Evolutionary conservation across 192 early-diverging fungal species (phyloP).

Genomic region (Backusella westeae): DNA sequence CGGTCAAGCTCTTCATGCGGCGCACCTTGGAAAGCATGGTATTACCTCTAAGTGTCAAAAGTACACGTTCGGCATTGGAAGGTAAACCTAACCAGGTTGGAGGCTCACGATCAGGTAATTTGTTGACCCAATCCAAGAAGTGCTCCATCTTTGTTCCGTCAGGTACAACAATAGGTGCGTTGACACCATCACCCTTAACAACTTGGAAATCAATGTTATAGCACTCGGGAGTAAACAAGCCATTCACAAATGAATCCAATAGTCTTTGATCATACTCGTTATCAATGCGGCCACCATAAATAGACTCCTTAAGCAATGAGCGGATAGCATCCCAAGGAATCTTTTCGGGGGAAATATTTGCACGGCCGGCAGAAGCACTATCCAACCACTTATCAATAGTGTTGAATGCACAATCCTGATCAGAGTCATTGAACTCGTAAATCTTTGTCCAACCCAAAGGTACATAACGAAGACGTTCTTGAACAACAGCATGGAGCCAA

Average conservation of each 20-base stretch:
- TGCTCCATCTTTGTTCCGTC: constrained; percentile 85
- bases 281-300: constrained; percentile 98
- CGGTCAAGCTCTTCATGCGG: constrained; percentile 74
- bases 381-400: constrained; percentile 96
- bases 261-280: constrained; percentile 86
- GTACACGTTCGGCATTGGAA: constrained; percentile 86
- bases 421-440: constrained; percentile 99
- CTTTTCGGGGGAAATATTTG: constrained; percentile 89
- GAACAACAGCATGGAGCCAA: constrained; percentile 94
- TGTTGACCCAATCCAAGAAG: constrained; percentile 87
- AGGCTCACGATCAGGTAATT: constrained; percentile 88
- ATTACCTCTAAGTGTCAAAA: constrained; percentile 82
- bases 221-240: constrained; percentile 73
- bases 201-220: constrained; percentile 77
- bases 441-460: constrained; percentile 97
- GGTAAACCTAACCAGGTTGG: constrained; percentile 98
- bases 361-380: constrained; percentile 67
- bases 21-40: constrained; percentile 82
- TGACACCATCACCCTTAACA: constrained; percentile 17
- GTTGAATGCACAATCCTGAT: constrained; percentile 86
- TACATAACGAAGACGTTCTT: constrained; percentile 95
- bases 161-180: constrained; percentile 63
- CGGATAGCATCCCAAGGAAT: constrained; percentile 97
- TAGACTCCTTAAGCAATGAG: constrained; percentile 78
- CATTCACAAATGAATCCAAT: constrained; percentile 82